Evolutionary conservation across 2,329 filamentous ascomycete genomes (phyloP).

Genomic region (Truncatella angustata): DNA sequence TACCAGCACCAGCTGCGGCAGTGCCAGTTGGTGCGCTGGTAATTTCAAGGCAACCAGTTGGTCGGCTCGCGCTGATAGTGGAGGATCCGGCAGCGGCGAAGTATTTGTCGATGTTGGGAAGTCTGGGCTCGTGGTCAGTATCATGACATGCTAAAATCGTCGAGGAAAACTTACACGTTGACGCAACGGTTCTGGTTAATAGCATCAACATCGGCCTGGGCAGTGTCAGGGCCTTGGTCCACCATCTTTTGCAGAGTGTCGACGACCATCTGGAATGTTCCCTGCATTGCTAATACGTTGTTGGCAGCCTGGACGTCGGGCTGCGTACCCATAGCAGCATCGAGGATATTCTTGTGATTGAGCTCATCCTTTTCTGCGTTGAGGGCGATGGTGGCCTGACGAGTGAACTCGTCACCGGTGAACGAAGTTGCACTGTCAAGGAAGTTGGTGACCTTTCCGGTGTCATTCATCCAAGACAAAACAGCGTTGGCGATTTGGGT

Average conservation of each 20-base stretch:
- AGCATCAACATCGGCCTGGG: constrained; percentile 17
- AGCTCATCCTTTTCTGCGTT: constrained; percentile 21
- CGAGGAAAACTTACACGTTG: constrained; percentile 13
- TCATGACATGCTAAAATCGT: background rate
- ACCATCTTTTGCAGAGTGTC: constrained; percentile 19
- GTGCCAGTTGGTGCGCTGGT: background rate
- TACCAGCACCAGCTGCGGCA: background rate
- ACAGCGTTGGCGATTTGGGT: constrained; percentile 18
- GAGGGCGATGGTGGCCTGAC: constrained; percentile 19
- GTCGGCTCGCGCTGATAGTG: constrained; percentile 13
- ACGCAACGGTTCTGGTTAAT: constrained; percentile 22
- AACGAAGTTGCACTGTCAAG: constrained; percentile 18
- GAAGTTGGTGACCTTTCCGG: constrained; percentile 19
- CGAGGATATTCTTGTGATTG: constrained; percentile 21
- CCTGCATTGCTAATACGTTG: constrained; percentile 17
- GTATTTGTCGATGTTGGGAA: constrained; percentile 22
- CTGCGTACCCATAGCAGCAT: constrained; percentile 12
- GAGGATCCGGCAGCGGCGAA: constrained; percentile 18
- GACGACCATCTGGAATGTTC: constrained; percentile 19
- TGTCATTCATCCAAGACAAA: constrained; percentile 18
- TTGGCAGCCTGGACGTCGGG: constrained; percentile 16
- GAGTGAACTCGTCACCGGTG: constrained; percentile 18
- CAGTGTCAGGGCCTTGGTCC: constrained; percentile 17
- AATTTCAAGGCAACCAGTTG: constrained; percentile 19
- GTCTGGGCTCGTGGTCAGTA: background rate